Evolutionary conservation across 768 basidiomycete species (phyloP).

Genomic region (Panaeolus papilionaceus): DNA sequence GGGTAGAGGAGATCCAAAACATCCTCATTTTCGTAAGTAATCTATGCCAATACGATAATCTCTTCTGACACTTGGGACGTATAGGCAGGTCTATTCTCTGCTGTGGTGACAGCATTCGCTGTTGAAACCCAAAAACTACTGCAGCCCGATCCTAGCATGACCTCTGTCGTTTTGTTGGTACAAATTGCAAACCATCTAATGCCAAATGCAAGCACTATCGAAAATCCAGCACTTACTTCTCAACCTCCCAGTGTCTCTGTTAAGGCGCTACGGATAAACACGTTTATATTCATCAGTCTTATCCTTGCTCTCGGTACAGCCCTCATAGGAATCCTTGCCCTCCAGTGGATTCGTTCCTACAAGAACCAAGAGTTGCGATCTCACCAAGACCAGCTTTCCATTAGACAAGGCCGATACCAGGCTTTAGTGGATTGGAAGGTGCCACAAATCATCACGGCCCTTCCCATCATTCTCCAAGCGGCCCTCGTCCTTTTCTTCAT

Average conservation of each 20-base stretch:
- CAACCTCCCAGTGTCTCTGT: conserved; percentile 20
- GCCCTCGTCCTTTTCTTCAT: conserved; percentile 30
- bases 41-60: neutral
- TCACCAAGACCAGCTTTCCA: conserved; percentile 24
- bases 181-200: conserved; percentile 21
- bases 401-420: conserved; percentile 30
- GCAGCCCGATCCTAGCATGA: conserved; percentile 33
- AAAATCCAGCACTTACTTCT: neutral
- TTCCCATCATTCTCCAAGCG: conserved; percentile 27
- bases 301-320: conserved; percentile 33
- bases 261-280: conserved; percentile 28
- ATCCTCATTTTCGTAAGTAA: conserved; percentile 39
- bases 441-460: conserved; percentile 24
- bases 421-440: conserved; percentile 29
- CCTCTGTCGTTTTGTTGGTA: conserved; percentile 31
- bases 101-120: conserved; percentile 44
- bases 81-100: conserved; percentile 49
- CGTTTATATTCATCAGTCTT: conserved; percentile 39
- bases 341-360: conserved; percentile 34
- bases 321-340: conserved; percentile 33
- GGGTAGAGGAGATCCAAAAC: conserved; percentile 39
- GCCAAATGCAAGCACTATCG: conserved; percentile 5
- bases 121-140: conserved; percentile 42
- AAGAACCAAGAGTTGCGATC: conserved; percentile 23
- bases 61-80: neutral